Evolutionary conservation across 1,284 basidiomycete species (phyloP), one percentile per base, ranked within the genome.

Genomic region (Microbotryum saponariae): DNA sequence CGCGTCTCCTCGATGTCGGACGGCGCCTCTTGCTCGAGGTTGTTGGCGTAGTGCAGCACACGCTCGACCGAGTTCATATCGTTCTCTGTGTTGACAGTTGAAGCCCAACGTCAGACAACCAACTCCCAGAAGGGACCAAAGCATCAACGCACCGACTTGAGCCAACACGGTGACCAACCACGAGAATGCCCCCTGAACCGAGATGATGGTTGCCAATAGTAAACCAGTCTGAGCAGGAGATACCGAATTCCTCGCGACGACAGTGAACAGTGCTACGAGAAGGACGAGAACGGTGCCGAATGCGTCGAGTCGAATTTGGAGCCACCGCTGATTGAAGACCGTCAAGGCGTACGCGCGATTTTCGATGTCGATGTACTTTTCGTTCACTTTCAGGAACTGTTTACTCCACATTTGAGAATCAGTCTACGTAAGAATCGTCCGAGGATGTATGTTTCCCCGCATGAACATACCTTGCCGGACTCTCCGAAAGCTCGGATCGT

Each of bases 31-130:
- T 69, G 67, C 3, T 89, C 87, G 31, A 70, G 60, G 7, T 67
- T 62, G 51, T 68, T 61, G 59, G 62, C 66, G 50, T 69, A 70
- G 51, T 65, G 60, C 7, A 62, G 77, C 37, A 91, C 79, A 51
- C 89, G 85, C 75, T 94, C 91, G 6, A 91, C 88, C 27, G 86
- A 85, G 74, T 91, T 91, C 87, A 93, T 91, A 75, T 92, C 83
- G 74, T 93, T 92, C 76, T 92, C 89, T 42, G 37, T 42, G 16
- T 16, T 3, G 16, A 42, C 12, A 42, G 12, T 31, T 31, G 7
- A 1, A 42, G 4, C 6, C 37, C 12, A 18, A 91, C 85, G 72
- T 91, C 88, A 5, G 88, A 42, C 2, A 42, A 42, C 16, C 2
- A 6, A 42, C 37, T 18, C 4, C 4, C 4, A 42, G 37, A 16